Conservation (phyloP, 169 alveolate genomes). For the Toxoplasma gondii region DNA sequence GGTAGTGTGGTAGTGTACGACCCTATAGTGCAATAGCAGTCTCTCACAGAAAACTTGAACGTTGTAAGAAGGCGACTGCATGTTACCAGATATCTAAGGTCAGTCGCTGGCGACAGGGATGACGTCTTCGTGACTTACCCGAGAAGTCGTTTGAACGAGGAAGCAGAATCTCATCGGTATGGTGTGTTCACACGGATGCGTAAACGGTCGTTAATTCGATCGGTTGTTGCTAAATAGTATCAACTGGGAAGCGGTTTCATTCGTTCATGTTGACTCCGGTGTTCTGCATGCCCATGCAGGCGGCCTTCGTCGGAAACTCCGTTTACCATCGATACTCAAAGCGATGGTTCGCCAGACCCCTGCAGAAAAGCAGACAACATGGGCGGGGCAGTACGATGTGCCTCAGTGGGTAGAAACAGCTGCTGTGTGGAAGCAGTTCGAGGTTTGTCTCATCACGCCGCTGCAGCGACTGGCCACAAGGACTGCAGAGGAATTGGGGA, state of each 20-base stretch:
- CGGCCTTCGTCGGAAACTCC: background rate
- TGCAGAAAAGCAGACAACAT: constrained; percentile 9
- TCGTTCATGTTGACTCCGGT: background rate
- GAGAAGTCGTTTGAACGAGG: too few relatives aligned
- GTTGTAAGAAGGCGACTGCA: too few relatives aligned
- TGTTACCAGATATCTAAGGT: too few relatives aligned
- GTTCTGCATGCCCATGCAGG: background rate
- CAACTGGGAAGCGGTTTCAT: background rate
- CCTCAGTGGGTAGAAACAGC: background rate
- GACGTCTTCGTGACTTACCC: too few relatives aligned
- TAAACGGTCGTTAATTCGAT: too few relatives aligned
- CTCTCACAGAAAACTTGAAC: too few relatives aligned
- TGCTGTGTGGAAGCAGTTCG: background rate
- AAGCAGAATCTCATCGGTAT: too few relatives aligned
- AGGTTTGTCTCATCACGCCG: background rate
- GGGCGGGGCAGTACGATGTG: background rate
- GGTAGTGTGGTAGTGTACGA: too few relatives aligned
- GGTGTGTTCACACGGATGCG: too few relatives aligned
- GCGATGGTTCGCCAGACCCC: background rate
- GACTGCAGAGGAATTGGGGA: background rate
- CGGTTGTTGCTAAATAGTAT: too few relatives aligned
- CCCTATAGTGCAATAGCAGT: too few relatives aligned
- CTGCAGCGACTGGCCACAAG: background rate
- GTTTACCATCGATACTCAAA: background rate
- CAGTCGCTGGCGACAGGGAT: too few relatives aligned